A percentile compares a stretch with the other conserved stretches of the same genome.
These are phyloP conservation scores for Scheffersomyces titani DNA, from an alignment of 1,139 yeast species.

Conservation along the genomic window DNA sequence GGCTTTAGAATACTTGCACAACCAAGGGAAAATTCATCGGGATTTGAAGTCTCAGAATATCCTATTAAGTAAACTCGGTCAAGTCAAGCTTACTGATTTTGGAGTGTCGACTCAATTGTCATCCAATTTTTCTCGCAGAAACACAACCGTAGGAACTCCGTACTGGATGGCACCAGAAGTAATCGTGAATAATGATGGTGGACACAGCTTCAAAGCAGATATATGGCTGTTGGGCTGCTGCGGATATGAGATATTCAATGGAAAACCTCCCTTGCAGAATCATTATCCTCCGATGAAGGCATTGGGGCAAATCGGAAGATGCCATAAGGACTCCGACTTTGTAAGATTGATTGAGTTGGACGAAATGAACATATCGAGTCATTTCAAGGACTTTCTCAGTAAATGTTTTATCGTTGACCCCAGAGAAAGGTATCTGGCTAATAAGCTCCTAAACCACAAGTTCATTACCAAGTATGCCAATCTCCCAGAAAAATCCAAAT, in stretches of 20 bases:
- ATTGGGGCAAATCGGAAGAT: constrained; percentile 48
- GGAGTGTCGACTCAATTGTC: constrained; percentile 96
- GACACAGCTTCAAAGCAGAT: constrained; percentile 87
- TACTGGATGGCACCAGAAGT: constrained; percentile 99
- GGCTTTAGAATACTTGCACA: constrained; percentile 73
- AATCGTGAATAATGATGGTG: constrained; percentile 70
- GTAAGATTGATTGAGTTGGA: constrained; percentile 30
- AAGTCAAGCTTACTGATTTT: constrained; percentile 92
- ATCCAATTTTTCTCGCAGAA: constrained; percentile 74
- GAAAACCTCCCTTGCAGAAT: constrained; percentile 79
- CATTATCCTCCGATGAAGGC: constrained; percentile 80
- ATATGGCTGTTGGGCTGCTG: constrained; percentile 96
- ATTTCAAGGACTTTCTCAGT: constrained; percentile 58
- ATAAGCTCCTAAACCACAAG: constrained; percentile 57
- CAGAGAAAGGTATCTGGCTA: constrained; percentile 55
- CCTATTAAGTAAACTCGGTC: constrained; percentile 64
- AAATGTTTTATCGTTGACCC: constrained; percentile 69
- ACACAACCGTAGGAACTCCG: constrained; percentile 98
- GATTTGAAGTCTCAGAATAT: constrained; percentile 88
- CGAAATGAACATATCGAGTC: constrained; percentile 21
- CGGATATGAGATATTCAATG: constrained; percentile 77
- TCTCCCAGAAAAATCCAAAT: constrained; percentile 14
- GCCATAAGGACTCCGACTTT: constrained; percentile 35
- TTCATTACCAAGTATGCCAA: constrained; percentile 43
- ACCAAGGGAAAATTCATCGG: constrained; percentile 79